These are phyloP conservation scores for Solanum dulcamara DNA, from an alignment of 257 asterid genomes.

Conservation along the genomic window DNA sequence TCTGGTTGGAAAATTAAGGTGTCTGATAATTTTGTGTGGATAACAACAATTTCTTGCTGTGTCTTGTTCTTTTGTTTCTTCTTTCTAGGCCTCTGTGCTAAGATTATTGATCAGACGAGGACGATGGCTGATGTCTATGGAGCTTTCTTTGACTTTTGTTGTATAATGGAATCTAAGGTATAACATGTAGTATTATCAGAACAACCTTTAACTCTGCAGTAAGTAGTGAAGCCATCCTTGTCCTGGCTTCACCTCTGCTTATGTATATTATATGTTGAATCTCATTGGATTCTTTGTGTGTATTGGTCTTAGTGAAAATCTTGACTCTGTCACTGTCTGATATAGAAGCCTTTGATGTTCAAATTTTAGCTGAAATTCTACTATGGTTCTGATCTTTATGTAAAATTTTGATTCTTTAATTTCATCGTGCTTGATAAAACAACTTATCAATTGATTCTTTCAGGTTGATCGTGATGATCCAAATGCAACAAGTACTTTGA, in stretches of 20 bases:
- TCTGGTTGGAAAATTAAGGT: not conserved
- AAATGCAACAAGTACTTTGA: slow-evolving; percentile 57
- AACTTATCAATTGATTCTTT: not conserved
- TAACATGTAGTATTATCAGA: not conserved
- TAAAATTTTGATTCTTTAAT: not conserved
- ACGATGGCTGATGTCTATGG: slow-evolving; percentile 78
- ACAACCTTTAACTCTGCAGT: not conserved
- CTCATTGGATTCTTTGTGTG: not conserved
- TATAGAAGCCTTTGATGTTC: not conserved
- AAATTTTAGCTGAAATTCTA: not conserved
- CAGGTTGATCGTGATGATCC: slow-evolving; percentile 72
- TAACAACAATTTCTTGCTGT: not conserved
- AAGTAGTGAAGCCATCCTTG: not conserved
- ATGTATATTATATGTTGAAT: not conserved
- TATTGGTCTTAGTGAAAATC: not conserved
- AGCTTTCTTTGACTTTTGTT: slow-evolving; percentile 75
- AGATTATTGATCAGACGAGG: slow-evolving; percentile 60
- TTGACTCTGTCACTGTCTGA: not conserved
- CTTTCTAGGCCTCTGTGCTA: slow-evolving; percentile 76
- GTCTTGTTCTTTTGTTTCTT: not conserved
- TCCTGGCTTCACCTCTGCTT: not conserved
- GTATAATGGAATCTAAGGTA: slow-evolving; percentile 75
- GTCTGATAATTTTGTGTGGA: not conserved
- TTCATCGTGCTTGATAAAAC: not conserved
- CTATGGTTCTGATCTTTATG: not conserved